Conservation (phyloP, 176 grass and related monocot species). For the Thalia dealbata region DNA sequence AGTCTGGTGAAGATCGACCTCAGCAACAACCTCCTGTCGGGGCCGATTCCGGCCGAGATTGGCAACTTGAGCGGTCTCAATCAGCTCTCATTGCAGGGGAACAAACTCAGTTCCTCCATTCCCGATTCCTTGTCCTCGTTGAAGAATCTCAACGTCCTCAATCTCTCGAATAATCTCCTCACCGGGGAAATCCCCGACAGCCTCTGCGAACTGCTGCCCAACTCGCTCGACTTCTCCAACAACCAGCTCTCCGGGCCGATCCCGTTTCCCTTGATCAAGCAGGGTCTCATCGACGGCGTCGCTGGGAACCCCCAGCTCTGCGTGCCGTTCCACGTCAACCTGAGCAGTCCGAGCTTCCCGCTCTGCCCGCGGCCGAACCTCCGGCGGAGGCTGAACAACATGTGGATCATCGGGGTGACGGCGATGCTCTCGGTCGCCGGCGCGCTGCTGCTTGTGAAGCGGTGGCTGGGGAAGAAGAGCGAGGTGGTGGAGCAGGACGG, state of each 20-base stretch:
- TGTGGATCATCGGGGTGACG: constrained; percentile 46
- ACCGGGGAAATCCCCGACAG: constrained; percentile 60
- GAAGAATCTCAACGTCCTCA: constrained; percentile 65
- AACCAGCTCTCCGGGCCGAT: constrained; percentile 74
- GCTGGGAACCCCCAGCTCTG: constrained; percentile 71
- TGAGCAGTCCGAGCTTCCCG: constrained; percentile 35
- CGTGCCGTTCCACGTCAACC: constrained; percentile 60
- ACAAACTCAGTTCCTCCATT: constrained; percentile 52
- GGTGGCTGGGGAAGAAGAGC: constrained; percentile 32
- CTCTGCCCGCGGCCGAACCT: constrained; percentile 46
- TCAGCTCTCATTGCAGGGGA: constrained; percentile 78
- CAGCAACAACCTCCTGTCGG: constrained; percentile 54
- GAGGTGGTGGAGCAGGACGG: constrained; percentile 39
- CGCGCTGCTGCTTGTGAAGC: constrained; percentile 25
- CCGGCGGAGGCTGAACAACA: constrained; percentile 33
- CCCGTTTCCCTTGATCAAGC: constrained; percentile 59
- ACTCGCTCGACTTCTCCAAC: constrained; percentile 80
- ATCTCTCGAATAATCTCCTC: constrained; percentile 68
- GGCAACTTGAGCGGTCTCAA: constrained; percentile 43
- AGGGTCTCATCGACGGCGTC: constrained; percentile 69
- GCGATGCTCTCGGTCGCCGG: constrained; percentile 32
- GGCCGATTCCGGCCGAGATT: constrained; percentile 44
- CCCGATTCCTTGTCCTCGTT: constrained; percentile 50
- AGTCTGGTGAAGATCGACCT: constrained; percentile 75
- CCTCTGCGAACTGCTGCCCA: constrained; percentile 70